Evolutionary conservation across 352 stramenopile genomes (phyloP).

Genomic region (Phytophthora litchii): DNA sequence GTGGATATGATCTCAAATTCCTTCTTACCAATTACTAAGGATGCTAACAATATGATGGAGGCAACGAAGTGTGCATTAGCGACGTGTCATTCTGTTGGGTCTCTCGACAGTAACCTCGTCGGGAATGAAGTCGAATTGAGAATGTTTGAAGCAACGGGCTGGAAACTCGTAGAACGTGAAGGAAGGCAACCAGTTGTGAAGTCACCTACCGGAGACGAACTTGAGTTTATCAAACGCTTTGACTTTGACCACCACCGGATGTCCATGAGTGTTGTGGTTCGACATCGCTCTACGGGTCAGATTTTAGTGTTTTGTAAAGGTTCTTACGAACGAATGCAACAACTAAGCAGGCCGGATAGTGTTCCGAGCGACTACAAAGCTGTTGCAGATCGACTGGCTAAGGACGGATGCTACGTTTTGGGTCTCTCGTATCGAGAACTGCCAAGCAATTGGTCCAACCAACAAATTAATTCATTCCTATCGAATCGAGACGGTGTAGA

Average conservation of each 20-base stretch:
- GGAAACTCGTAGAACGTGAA: slow-evolving; percentile 41
- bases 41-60: slow-evolving; percentile 9
- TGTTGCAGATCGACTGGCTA: slow-evolving; percentile 40
- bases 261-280: slow-evolving; percentile 85
- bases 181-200: slow-evolving; percentile 18
- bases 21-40: slow-evolving; percentile 26
- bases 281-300: slow-evolving; percentile 35
- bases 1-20: slow-evolving; percentile 18
- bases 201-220: slow-evolving; percentile 27
- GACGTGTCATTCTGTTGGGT: slow-evolving; percentile 71
- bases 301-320: slow-evolving; percentile 80
- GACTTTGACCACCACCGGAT: slow-evolving; percentile 87
- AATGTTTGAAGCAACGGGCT: slow-evolving; percentile 66
- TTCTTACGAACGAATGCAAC: slow-evolving; percentile 74
- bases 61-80: slow-evolving; percentile 47
- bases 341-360: slow-evolving; percentile 44
- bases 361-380: slow-evolving; percentile 67
- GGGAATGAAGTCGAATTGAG: slow-evolving; percentile 81
- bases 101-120: slow-evolving; percentile 53
- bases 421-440: slow-evolving; percentile 52
- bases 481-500: slow-evolving; percentile 78
- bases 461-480: slow-evolving; percentile 48
- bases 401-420: slow-evolving; percentile 81
- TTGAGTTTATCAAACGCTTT: slow-evolving; percentile 80
- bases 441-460: slow-evolving; percentile 34